Evolutionary conservation across 1,139 yeast species (phyloP).

Genomic region (Trichomonascaceae sp.): DNA sequence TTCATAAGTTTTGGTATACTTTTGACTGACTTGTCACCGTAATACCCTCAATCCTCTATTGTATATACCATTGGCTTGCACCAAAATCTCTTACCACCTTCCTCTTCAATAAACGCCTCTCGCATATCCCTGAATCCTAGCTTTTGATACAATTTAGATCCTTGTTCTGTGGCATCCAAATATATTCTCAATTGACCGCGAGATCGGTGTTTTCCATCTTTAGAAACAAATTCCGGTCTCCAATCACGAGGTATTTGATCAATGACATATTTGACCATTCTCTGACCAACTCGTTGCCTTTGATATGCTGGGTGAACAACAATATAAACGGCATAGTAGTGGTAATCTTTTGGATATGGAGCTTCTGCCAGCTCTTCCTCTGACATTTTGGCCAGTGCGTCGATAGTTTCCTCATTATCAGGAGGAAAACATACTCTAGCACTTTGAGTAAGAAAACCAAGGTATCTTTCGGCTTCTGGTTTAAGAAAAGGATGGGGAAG

Average conservation of each 20-base stretch:
- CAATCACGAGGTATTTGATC: not conserved
- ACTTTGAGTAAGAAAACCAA: not conserved
- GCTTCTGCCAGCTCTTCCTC: conserved; percentile 1
- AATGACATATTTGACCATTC: not conserved
- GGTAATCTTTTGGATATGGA: not conserved
- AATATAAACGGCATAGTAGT: conserved; percentile 1
- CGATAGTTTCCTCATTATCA: not conserved
- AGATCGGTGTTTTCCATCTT: conserved; percentile 1
- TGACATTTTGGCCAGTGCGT: not conserved
- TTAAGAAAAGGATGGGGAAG: not conserved
- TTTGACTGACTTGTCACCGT: too few species aligned
- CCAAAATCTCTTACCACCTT: not conserved
- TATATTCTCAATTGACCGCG: conserved; percentile 2
- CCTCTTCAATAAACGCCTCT: not conserved
- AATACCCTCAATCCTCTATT: not conserved
- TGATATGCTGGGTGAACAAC: conserved; percentile 3
- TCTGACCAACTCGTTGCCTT: not conserved
- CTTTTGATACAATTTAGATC: not conserved
- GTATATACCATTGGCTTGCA: conserved; percentile 2
- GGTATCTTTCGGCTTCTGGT: not conserved
- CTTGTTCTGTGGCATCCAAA: conserved; percentile 2
- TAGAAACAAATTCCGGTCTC: conserved; percentile 3
- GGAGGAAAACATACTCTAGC: not conserved
- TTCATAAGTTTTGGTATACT: too few species aligned
- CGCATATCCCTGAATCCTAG: not conserved